Conservation (phyloP, 2,329 filamentous ascomycete genomes). For the Magnaporthiopsis rhizophila region DNA sequence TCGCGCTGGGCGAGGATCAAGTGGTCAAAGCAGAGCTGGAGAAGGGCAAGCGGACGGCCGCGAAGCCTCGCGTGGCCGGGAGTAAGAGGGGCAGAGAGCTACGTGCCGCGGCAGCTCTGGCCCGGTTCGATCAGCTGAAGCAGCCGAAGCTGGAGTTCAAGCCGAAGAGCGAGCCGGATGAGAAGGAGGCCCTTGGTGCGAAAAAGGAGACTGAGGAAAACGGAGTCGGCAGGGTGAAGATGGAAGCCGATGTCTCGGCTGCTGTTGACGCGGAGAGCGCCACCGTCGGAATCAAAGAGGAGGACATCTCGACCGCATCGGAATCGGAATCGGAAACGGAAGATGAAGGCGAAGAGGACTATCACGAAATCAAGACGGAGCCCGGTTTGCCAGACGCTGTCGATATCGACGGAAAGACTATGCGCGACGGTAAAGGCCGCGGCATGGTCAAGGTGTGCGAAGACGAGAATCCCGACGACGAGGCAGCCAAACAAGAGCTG, state of each 20-base stretch:
- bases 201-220: conserved; percentile 16
- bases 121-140: conserved; percentile 57
- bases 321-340: conserved; percentile 38
- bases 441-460: conserved; percentile 69
- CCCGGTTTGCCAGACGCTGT: conserved; percentile 43
- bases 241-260: too few species aligned
- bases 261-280: conserved; percentile 17
- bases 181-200: conserved; percentile 8
- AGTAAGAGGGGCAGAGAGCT: conserved; percentile 70
- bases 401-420: conserved; percentile 53
- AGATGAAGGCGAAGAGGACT: conserved; percentile 39
- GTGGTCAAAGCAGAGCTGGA: conserved; percentile 58
- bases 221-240: too few species aligned
- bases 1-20: conserved; percentile 62
- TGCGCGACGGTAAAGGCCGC: conserved; percentile 57
- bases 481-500: conserved; percentile 53
- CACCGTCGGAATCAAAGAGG: conserved; percentile 16
- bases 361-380: conserved; percentile 16
- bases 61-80: conserved; percentile 64
- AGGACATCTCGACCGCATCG: conserved; percentile 22
- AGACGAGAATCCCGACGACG: conserved; percentile 52
- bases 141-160: conserved; percentile 21
- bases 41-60: conserved; percentile 51
- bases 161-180: conserved; percentile 17
- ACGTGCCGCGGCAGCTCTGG: conserved; percentile 67